Conservation (phyloP, 495 filamentous ascomycete species). For the Daldinia concentrica region DNA sequence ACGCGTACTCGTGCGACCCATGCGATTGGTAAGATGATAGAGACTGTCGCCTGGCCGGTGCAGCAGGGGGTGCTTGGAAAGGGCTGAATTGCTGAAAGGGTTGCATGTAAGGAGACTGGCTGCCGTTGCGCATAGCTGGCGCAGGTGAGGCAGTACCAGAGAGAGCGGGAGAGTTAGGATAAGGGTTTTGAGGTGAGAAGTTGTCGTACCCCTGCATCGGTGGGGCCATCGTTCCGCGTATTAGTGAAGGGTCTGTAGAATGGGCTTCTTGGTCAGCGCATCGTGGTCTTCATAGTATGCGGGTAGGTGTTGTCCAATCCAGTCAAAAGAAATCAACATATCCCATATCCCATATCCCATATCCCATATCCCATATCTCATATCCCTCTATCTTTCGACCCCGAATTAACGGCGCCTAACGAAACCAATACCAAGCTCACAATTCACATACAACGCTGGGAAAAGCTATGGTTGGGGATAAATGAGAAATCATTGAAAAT, state of each 20-base stretch:
- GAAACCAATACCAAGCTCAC: no score
- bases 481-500: slow-evolving; percentile 21
- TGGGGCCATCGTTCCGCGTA: slow-evolving; percentile 53
- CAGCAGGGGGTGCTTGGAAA: slow-evolving; percentile 35
- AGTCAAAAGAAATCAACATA: not conserved
- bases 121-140: slow-evolving; percentile 52
- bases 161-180: slow-evolving; percentile 57
- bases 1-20: slow-evolving; percentile 47
- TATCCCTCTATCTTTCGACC: no score
- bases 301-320: slow-evolving; percentile 9
- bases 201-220: slow-evolving; percentile 56
- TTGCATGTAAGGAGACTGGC: slow-evolving; percentile 57
- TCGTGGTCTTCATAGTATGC: slow-evolving; percentile 17
- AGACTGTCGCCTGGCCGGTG: slow-evolving; percentile 41
- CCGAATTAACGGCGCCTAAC: no score
- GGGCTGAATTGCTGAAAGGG: slow-evolving; percentile 45
- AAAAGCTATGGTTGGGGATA: slow-evolving; percentile 1
- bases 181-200: slow-evolving; percentile 54
- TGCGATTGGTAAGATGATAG: slow-evolving; percentile 55
- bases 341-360: no score
- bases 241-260: slow-evolving; percentile 57
- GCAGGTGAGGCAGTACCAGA: slow-evolving; percentile 56
- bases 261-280: slow-evolving; percentile 46
- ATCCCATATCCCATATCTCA: no score
- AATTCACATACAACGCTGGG: not conserved